Percentiles rank a stretch among this genome's conserved stretches.
phyloP scores from a whole-genome alignment of 140 eudicot genomes.

The Ambrosia hybrid region DNA sequence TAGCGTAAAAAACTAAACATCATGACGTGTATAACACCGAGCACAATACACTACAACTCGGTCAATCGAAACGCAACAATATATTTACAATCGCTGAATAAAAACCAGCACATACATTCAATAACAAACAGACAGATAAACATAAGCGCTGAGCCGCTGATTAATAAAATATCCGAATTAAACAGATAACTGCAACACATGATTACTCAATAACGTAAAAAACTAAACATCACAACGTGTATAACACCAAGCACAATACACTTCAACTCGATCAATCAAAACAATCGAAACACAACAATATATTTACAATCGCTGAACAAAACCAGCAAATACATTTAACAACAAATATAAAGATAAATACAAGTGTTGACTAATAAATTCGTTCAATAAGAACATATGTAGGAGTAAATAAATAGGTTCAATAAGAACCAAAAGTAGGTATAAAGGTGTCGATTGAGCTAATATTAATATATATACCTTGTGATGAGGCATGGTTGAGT shows the following conservation, averaged over 20 bases:
- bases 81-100: neutral
- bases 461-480: conserved; percentile 35
- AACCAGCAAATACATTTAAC: no score
- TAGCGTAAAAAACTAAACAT: neutral
- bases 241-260: neutral
- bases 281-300: neutral
- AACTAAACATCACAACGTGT: neutral
- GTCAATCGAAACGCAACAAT: neutral
- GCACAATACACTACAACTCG: neutral
- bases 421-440: no score
- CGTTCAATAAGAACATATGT: no score
- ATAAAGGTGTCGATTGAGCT: no score
- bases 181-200: neutral
- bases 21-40: neutral
- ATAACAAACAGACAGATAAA: neutral
- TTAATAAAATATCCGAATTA: no score
- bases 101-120: neutral
- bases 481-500: conserved; percentile 45
- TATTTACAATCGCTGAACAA: no score
- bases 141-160: neutral
- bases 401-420: no score
- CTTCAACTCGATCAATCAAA: neutral
- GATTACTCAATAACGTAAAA: neutral
- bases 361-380: no score
- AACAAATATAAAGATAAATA: no score